A percentile compares a stretch with the other conserved stretches of the same genome.
Evolutionary conservation across 2,329 filamentous ascomycete genomes (phyloP).

Genomic region (Alternaria viburni): DNA sequence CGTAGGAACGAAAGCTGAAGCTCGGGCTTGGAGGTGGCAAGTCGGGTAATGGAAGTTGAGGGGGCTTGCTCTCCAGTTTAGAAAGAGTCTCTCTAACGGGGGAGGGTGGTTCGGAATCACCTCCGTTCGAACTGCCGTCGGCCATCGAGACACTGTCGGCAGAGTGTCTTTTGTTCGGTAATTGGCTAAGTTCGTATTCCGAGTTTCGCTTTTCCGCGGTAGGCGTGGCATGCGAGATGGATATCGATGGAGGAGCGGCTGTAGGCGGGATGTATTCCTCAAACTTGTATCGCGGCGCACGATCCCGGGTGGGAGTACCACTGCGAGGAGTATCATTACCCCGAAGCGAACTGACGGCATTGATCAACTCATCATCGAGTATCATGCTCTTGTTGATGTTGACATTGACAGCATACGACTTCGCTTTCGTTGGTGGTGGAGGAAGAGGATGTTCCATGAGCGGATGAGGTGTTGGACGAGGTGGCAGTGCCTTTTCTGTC

Average conservation of each 20-base stretch:
- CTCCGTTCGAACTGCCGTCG: constrained; percentile 7
- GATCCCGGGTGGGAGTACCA: constrained; percentile 20
- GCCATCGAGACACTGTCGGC: constrained; percentile 7
- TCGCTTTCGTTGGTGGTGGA: constrained; percentile 21
- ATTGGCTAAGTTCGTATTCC: constrained; percentile 27
- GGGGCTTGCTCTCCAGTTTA: constrained; percentile 16
- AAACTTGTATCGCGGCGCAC: constrained; percentile 28
- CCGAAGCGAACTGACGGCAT: constrained; percentile 18
- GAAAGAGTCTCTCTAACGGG: constrained; percentile 17
- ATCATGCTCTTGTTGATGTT: constrained; percentile 40
- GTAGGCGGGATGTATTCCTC: constrained; percentile 31
- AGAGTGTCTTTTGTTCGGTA: constrained; percentile 11
- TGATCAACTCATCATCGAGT: constrained; percentile 32
- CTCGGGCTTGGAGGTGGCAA: constrained; percentile 30
- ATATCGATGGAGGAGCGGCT: constrained; percentile 8
- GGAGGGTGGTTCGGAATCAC: constrained; percentile 1
- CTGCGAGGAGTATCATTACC: constrained; percentile 16
- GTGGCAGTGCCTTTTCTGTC: constrained; percentile 18
- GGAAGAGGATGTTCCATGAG: constrained; percentile 21
- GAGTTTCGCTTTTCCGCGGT: constrained; percentile 14
- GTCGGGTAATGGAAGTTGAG: constrained; percentile 25
- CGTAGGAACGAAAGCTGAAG: constrained; percentile 33
- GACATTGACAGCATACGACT: constrained; percentile 31
- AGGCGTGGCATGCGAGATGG: constrained; percentile 6
- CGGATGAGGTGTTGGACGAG: constrained; percentile 16